Conservation (phyloP, 2,329 filamentous ascomycete genomes). For the Whalleya microplaca region DNA sequence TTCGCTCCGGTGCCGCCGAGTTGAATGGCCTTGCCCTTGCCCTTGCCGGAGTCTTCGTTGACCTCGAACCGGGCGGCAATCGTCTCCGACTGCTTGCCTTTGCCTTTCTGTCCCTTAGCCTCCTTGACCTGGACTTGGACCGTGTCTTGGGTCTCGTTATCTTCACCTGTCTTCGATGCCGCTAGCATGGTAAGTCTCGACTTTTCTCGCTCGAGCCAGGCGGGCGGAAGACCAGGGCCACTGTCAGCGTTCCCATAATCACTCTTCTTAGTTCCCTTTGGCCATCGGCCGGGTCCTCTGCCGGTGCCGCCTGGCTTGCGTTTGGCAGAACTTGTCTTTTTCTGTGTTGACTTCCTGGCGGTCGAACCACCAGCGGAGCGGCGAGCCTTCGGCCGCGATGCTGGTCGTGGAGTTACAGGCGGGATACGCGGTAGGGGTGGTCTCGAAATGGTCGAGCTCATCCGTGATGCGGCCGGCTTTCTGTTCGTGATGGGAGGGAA, state of each 20-base stretch:
- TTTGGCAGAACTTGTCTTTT: constrained; percentile 47
- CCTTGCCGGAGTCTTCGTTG: not conserved
- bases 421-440: constrained; percentile 31
- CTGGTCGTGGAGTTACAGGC: constrained; percentile 38
- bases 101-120: constrained; percentile 35
- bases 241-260: constrained; percentile 70
- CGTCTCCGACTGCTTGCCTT: constrained; percentile 26
- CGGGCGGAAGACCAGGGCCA: constrained; percentile 65
- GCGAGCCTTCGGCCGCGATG: constrained; percentile 44
- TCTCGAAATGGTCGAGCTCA: constrained; percentile 44
- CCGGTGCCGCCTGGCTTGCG: constrained; percentile 66
- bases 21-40: constrained; percentile 1
- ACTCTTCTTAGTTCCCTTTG: constrained; percentile 69
- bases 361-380: constrained; percentile 40
- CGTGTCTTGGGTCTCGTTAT: constrained; percentile 35
- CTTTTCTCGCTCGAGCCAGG: constrained; percentile 48
- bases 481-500: constrained; percentile 68
- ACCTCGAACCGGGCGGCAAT: constrained; percentile 28
- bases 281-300: constrained; percentile 67
- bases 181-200: constrained; percentile 10
- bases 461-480: constrained; percentile 50
- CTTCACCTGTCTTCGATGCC: constrained; percentile 24
- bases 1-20: not conserved
- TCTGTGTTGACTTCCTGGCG: constrained; percentile 41
- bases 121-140: constrained; percentile 45